Conservation (phyloP, 805 yeast species). For the Ogataea methylovora region DNA sequence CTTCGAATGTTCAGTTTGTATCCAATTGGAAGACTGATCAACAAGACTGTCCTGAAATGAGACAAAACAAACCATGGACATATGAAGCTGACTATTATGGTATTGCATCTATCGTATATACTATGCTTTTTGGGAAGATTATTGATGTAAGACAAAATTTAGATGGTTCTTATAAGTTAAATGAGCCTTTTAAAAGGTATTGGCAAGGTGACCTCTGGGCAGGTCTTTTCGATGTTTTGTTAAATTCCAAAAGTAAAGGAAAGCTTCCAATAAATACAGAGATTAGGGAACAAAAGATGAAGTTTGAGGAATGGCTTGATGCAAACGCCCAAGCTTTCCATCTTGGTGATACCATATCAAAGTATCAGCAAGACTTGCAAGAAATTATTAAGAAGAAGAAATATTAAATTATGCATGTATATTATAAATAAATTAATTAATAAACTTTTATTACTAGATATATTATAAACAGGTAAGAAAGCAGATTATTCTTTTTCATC, state of each 20-base stretch:
- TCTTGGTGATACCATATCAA: background rate
- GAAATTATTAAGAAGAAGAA: too few relatives aligned
- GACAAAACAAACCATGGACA: constrained; percentile 55
- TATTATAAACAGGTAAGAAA: too few relatives aligned
- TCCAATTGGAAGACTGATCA: constrained; percentile 58
- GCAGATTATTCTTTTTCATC: too few relatives aligned
- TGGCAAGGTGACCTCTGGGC: constrained; percentile 74
- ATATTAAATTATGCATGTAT: too few relatives aligned
- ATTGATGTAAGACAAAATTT: constrained; percentile 31
- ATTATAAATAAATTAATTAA: too few relatives aligned
- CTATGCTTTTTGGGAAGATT: constrained; percentile 61
- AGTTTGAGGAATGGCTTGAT: constrained; percentile 35
- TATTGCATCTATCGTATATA: constrained; percentile 65
- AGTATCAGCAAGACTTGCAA: background rate
- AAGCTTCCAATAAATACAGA: constrained; percentile 33
- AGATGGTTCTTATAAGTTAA: constrained; percentile 27
- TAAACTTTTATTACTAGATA: too few relatives aligned
- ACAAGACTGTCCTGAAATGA: constrained; percentile 64
- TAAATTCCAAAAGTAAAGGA: constrained; percentile 43
- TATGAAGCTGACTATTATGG: constrained; percentile 83
- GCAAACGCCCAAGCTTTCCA: background rate
- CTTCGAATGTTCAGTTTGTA: constrained; percentile 41
- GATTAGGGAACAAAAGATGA: constrained; percentile 25
- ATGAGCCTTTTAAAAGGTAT: constrained; percentile 52
- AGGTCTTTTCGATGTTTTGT: constrained; percentile 50